Evolutionary conservation across 306 rosid species (phyloP).

Genomic region (Casuarina cunninghamiana): DNA sequence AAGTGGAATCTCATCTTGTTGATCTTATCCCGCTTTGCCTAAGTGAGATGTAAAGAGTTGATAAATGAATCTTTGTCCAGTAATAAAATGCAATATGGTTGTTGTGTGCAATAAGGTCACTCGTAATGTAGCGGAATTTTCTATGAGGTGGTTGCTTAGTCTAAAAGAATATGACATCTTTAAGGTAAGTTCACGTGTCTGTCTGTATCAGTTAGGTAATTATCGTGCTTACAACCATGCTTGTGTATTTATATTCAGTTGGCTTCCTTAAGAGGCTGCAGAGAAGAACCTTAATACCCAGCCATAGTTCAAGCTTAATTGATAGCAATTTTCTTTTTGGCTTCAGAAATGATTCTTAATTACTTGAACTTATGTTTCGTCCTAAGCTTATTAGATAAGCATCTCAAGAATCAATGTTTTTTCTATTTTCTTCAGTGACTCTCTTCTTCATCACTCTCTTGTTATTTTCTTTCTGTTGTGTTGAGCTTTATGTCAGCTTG

Average conservation of each 20-base stretch:
- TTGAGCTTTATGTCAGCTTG: constrained; percentile 3
- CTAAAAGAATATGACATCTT: neutral
- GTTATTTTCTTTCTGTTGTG: neutral
- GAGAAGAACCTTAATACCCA: neutral
- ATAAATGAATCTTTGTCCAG: neutral
- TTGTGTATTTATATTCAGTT: neutral
- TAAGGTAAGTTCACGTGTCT: neutral
- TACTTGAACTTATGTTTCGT: neutral
- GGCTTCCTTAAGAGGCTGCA: neutral
- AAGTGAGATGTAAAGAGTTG: neutral
- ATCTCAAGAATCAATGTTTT: neutral
- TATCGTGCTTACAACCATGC: neutral
- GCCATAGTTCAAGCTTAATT: neutral
- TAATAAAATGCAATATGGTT: neutral
- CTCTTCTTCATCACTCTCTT: neutral
- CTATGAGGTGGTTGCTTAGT: neutral
- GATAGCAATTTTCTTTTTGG: neutral
- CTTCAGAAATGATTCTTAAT: neutral
- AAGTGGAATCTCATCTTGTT: neutral
- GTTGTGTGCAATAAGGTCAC: neutral
- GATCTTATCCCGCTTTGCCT: neutral
- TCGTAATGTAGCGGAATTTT: neutral
- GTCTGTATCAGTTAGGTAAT: neutral
- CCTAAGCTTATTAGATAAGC: neutral
- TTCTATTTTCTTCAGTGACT: neutral